Evolutionary conservation across 2,329 filamentous ascomycete species (phyloP).

Genomic region (Trichoderma sp.): DNA sequence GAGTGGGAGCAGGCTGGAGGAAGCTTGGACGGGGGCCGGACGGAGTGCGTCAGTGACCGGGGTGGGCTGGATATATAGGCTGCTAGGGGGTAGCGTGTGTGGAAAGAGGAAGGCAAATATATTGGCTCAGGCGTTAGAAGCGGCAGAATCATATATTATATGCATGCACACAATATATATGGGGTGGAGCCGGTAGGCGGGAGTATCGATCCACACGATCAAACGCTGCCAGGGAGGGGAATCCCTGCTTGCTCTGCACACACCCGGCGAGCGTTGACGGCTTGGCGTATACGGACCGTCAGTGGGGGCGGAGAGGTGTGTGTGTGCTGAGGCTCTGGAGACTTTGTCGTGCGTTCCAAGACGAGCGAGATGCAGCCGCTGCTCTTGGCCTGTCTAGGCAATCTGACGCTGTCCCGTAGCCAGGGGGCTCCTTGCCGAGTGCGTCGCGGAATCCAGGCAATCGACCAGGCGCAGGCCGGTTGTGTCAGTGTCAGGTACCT

Average conservation of each 20-base stretch:
- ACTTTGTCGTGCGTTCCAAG: constrained; percentile 5
- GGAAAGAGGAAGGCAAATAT: constrained; percentile 15
- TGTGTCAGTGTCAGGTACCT: not conserved
- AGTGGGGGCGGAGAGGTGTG: constrained; percentile 22
- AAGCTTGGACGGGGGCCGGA: not conserved
- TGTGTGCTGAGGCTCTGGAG: not conserved
- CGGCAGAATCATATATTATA: constrained; percentile 22
- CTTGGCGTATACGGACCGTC: constrained; percentile 24
- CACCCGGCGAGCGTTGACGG: constrained; percentile 14
- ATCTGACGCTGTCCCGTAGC: constrained; percentile 3
- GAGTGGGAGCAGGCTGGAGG: constrained; percentile 2
- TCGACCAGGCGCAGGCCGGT: not conserved
- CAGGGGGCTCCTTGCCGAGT: not conserved
- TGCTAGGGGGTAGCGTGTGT: constrained; percentile 10
- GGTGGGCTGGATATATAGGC: constrained; percentile 13
- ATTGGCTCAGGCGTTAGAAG: not conserved
- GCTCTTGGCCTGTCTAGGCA: constrained; percentile 4
- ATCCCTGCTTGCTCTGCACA: constrained; percentile 14
- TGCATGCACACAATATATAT: constrained; percentile 20
- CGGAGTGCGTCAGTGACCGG: constrained; percentile 18
- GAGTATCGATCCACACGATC: constrained; percentile 21
- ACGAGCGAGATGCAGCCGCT: constrained; percentile 15
- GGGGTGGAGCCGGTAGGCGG: constrained; percentile 17
- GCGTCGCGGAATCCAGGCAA: constrained; percentile 1
- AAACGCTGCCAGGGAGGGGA: constrained; percentile 13